Evolutionary conservation across 2,329 filamentous ascomycete species (phyloP).

Genomic region (Colletotrichum caudatum): DNA sequence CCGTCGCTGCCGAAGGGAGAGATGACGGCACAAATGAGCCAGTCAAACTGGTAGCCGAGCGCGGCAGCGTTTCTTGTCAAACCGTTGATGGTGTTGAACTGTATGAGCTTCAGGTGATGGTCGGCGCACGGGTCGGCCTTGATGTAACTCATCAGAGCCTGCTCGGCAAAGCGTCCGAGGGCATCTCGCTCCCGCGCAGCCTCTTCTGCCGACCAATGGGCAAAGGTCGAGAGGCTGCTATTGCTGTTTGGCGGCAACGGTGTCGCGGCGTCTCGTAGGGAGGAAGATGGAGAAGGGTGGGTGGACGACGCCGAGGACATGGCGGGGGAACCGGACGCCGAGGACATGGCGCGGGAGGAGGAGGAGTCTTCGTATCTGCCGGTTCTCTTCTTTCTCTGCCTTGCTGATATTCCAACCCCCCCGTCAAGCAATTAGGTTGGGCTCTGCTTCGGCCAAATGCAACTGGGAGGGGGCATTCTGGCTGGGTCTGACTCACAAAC

Average conservation of each 20-base stretch:
- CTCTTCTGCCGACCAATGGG: not conserved
- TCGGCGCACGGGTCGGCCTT: not conserved
- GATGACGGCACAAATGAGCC: conserved; percentile 25
- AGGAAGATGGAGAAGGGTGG: not conserved
- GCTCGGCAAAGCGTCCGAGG: conserved; percentile 11
- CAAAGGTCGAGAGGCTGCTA: not conserved
- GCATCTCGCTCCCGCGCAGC: not conserved
- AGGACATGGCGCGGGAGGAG: not conserved
- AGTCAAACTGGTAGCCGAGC: conserved; percentile 17
- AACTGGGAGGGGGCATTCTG: not conserved
- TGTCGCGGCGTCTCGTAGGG: not conserved
- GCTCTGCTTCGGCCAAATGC: not conserved
- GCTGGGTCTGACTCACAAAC: conserved; percentile 7
- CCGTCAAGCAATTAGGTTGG: not conserved
- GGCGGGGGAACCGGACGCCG: not conserved
- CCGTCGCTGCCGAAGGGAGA: conserved; percentile 40
- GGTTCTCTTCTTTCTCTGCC: not conserved
- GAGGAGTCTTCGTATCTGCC: not conserved
- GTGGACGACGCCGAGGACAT: too few species aligned
- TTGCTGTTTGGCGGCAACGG: not conserved
- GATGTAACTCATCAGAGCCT: not conserved
- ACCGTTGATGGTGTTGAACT: conserved; percentile 30
- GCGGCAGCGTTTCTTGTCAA: conserved; percentile 17
- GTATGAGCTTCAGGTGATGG: conserved; percentile 25
- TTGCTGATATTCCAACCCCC: not conserved